phyloP scores from a whole-genome alignment of 768 basidiomycete species.

The Tubosaeta sp. region DNA sequence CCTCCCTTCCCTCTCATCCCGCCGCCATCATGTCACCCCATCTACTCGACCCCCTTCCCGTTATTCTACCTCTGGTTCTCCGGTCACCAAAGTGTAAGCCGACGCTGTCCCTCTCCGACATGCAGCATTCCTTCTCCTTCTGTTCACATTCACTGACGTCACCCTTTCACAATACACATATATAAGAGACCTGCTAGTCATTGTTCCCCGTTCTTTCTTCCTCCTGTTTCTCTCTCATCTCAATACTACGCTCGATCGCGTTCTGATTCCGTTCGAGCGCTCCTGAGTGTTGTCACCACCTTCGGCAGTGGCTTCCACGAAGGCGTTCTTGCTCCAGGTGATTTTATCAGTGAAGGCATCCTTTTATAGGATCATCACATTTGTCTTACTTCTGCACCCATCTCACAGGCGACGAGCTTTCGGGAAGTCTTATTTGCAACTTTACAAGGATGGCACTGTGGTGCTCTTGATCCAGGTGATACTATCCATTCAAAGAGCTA shows the following conservation, averaged over 20 bases:
- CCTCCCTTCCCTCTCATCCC: conserved; percentile 31
- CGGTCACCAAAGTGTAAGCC: too few species aligned
- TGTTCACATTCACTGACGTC: too few species aligned
- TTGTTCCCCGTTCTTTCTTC: too few species aligned
- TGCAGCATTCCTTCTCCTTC: too few species aligned
- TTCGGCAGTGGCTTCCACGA: too few species aligned
- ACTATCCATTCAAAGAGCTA: conserved; percentile 29
- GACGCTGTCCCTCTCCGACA: too few species aligned
- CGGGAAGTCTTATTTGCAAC: conserved; percentile 51
- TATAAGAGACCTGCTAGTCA: too few species aligned
- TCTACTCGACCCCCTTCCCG: conserved; percentile 21
- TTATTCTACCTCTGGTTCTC: conserved; percentile 30
- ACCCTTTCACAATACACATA: too few species aligned
- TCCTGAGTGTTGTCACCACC: too few species aligned
- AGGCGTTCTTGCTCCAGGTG: conserved; percentile 67
- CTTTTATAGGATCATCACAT: conserved; percentile 64
- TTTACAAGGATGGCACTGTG: conserved; percentile 52
- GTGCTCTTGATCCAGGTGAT: conserved; percentile 51
- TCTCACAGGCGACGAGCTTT: conserved; percentile 43
- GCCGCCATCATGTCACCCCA: conserved; percentile 33
- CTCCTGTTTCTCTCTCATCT: too few species aligned
- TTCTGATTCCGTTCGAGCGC: too few species aligned
- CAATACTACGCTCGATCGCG: too few species aligned
- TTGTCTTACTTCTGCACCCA: conserved; percentile 45
- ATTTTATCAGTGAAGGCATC: conserved; percentile 66